Evolutionary conservation across 305 asterid genomes (phyloP).

Genomic region (Coffea humblotiana): DNA sequence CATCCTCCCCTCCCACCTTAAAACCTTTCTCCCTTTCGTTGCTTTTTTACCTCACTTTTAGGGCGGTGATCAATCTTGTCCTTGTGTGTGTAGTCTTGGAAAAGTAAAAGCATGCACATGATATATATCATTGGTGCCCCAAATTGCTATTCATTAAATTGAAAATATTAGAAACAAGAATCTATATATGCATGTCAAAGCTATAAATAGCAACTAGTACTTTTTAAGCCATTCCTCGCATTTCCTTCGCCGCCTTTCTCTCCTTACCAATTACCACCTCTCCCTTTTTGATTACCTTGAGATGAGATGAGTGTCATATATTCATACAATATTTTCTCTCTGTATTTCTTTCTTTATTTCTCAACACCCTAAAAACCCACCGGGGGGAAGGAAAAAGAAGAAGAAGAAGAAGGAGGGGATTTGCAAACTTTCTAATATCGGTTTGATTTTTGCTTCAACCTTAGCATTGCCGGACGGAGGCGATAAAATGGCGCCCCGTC

Average conservation of each 20-base stretch:
- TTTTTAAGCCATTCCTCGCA: constrained; percentile 5
- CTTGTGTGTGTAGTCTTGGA: not conserved
- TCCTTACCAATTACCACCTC: constrained; percentile 32
- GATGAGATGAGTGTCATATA: not conserved
- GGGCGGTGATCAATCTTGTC: not conserved
- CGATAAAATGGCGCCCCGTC: constrained; percentile 75
- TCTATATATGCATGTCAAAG: not conserved
- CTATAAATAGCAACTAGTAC: not conserved
- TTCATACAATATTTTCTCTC: constrained; percentile 2
- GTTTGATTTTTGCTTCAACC: constrained; percentile 1
- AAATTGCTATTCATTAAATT: not conserved
- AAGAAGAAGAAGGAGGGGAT: not conserved
- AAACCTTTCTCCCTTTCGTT: not conserved
- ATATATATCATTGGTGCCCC: not conserved
- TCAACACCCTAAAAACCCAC: not conserved
- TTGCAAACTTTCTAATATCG: not conserved
- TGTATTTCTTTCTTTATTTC: not conserved
- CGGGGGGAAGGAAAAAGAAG: not conserved
- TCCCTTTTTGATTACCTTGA: not conserved
- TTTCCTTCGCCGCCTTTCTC: constrained; percentile 36
- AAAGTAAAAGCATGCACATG: not conserved
- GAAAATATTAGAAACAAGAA: not conserved
- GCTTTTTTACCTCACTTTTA: too few species aligned
- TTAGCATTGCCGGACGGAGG: constrained; percentile 28
- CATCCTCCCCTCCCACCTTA: not conserved